phyloP scores from a whole-genome alignment of 192 early-diverging fungal genomes.

The Cetraspora pellucida region DNA sequence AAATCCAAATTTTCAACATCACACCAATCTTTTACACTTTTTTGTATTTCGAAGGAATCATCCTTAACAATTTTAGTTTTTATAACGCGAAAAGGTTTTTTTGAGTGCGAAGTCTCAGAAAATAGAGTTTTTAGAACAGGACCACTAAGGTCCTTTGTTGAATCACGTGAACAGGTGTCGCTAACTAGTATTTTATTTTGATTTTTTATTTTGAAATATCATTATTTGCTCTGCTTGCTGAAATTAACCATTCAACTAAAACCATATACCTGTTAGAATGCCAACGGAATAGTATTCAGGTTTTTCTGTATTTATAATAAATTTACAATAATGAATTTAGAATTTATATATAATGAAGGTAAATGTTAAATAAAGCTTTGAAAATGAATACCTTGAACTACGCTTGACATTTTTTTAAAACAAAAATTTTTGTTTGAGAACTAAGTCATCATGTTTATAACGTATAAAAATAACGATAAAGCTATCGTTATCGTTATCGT shows the following conservation, averaged over 20 bases:
- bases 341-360: too few relatives aligned
- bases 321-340: too few relatives aligned
- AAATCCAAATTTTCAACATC: constrained; percentile 58
- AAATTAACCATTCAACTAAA: background rate
- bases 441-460: too few relatives aligned
- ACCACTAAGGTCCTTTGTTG: constrained; percentile 63
- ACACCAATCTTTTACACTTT: constrained; percentile 54
- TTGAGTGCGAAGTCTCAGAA: constrained; percentile 16
- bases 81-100: constrained; percentile 42
- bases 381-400: too few relatives aligned
- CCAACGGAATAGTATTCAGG: background rate
- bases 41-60: constrained; percentile 55
- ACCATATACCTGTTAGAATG: background rate
- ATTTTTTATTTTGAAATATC: background rate
- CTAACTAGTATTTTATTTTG: constrained; percentile 51
- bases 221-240: background rate
- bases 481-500: too few relatives aligned
- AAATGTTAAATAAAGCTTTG: too few relatives aligned
- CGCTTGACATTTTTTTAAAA: too few relatives aligned
- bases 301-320: too few relatives aligned
- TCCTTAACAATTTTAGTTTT: constrained; percentile 53
- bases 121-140: constrained; percentile 55
- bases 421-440: too few relatives aligned
- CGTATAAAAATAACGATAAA: too few relatives aligned
- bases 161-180: constrained; percentile 60